Evolutionary conservation across 352 stramenopile genomes (phyloP).

Genomic region (Phytophthora rubi): DNA sequence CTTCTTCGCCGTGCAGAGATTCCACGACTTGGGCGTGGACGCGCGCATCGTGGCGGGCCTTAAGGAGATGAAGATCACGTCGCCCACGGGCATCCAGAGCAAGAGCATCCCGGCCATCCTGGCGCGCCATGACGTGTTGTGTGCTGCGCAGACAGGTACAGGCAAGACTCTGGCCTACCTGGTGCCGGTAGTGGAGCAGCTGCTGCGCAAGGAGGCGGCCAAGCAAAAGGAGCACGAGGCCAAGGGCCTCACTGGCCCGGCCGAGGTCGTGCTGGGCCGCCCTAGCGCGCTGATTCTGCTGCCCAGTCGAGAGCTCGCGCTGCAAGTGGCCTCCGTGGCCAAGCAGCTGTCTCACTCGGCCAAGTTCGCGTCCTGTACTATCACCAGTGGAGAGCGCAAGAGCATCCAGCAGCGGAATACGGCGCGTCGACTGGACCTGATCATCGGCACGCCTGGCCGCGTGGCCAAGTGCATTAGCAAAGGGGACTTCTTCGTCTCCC

Average conservation of each 20-base stretch:
- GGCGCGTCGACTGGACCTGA: slow-evolving; percentile 57
- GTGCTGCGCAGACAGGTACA: slow-evolving; percentile 67
- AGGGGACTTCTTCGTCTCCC: slow-evolving; percentile 81
- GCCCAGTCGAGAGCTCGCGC: slow-evolving; percentile 71
- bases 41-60: slow-evolving; percentile 47
- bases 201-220: slow-evolving; percentile 50
- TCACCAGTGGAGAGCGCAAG: slow-evolving; percentile 76
- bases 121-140: slow-evolving; percentile 60
- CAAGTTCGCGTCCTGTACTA: slow-evolving; percentile 69
- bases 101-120: slow-evolving; percentile 62
- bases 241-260: not conserved
- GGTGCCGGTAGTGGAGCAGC: slow-evolving; percentile 59
- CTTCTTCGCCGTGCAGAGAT: slow-evolving; percentile 28
- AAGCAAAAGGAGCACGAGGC: slow-evolving; percentile 25
- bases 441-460: slow-evolving; percentile 80
- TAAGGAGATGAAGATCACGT: slow-evolving; percentile 53
- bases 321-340: slow-evolving; percentile 72
- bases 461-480: slow-evolving; percentile 77
- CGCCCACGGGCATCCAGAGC: slow-evolving; percentile 60
- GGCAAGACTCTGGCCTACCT: slow-evolving; percentile 77
- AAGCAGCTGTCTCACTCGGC: slow-evolving; percentile 69
- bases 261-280: slow-evolving; percentile 35
- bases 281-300: slow-evolving; percentile 64
- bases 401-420: slow-evolving; percentile 68
- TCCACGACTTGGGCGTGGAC: slow-evolving; percentile 54